A percentile compares a stretch with the other conserved stretches of the same genome.
phyloP scores from a whole-genome alignment of 371 early-diverging fungal species.

The Antonospora locustae region DNA sequence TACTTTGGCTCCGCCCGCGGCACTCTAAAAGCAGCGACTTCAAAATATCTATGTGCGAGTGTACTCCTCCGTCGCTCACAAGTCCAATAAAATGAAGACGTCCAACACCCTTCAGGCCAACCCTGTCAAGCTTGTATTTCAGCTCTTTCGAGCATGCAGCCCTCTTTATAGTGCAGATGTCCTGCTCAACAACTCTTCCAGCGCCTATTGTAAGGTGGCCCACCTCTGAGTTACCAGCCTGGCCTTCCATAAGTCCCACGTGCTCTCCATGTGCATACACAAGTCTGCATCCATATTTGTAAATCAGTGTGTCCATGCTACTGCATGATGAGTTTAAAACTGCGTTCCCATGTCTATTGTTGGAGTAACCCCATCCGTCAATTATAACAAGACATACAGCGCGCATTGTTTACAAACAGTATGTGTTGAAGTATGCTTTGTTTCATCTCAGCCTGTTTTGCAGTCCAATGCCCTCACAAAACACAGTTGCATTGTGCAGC shows the following conservation, averaged over 20 bases:
- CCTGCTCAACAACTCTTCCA: conserved; percentile 90
- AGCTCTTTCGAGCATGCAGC: conserved; percentile 8
- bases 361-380: conserved; percentile 56
- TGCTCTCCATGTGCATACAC: conserved; percentile 82
- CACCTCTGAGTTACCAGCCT: conserved; percentile 98
- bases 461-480: too few relatives aligned
- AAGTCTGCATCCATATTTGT: conserved; percentile 45
- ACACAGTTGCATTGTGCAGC: too few relatives aligned
- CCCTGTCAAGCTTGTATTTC: background rate
- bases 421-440: too few relatives aligned
- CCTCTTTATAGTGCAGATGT: conserved; percentile 53
- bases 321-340: conserved; percentile 12
- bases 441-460: too few relatives aligned
- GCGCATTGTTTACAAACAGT: background rate
- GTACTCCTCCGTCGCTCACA: conserved; percentile 90
- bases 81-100: conserved; percentile 79
- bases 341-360: conserved; percentile 23
- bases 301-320: conserved; percentile 26
- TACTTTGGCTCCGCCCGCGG: conserved; percentile 67
- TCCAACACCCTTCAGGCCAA: conserved; percentile 57
- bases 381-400: conserved; percentile 53
- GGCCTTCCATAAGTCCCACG: conserved; percentile 87
- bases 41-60: conserved; percentile 85
- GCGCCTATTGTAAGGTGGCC: conserved; percentile 98
- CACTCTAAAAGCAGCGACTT: conserved; percentile 59